Evolutionary conservation across 2,329 filamentous ascomycete genomes (phyloP).

Genomic region (Parasarocladium wereldwijsianum): DNA sequence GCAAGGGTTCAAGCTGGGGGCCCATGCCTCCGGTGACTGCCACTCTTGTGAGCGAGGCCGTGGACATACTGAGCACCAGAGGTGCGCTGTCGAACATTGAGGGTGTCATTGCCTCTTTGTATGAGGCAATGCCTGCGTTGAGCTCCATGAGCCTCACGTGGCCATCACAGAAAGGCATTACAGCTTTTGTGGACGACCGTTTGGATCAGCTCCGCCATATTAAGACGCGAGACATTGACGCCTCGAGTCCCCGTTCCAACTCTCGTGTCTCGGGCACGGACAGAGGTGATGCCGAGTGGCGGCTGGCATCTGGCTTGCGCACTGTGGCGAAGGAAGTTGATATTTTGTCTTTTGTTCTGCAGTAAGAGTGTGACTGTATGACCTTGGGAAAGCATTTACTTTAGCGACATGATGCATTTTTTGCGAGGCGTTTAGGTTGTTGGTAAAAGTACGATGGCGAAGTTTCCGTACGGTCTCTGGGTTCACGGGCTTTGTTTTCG

Average conservation of each 20-base stretch:
- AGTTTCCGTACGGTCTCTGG: too few relatives aligned
- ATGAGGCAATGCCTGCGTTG: constrained; percentile 36
- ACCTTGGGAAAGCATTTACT: too few relatives aligned
- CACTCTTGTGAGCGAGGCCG: constrained; percentile 46
- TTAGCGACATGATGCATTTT: too few relatives aligned
- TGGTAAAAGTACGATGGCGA: too few relatives aligned
- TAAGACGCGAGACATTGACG: constrained; percentile 14
- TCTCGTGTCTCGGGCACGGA: constrained; percentile 2
- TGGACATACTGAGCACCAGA: constrained; percentile 51
- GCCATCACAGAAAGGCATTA: constrained; percentile 39
- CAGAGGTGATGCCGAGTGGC: constrained; percentile 1
- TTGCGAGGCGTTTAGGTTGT: too few relatives aligned
- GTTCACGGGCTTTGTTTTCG: too few relatives aligned
- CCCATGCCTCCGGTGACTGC: constrained; percentile 47
- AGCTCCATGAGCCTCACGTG: constrained; percentile 43
- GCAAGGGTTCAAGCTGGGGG: constrained; percentile 15
- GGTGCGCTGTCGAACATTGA: constrained; percentile 36
- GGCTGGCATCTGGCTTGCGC: background rate
- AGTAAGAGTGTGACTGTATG: too few relatives aligned
- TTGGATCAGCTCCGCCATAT: constrained; percentile 19
- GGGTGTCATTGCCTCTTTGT: constrained; percentile 37
- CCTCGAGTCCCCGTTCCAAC: constrained; percentile 12
- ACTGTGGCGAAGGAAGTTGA: constrained; percentile 3
- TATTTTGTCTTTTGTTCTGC: background rate
- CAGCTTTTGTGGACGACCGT: constrained; percentile 27